Evolutionary conservation across 306 rosid species (phyloP), one percentile per base, ranked within the genome.

Genomic region (Rosa multiflora): DNA sequence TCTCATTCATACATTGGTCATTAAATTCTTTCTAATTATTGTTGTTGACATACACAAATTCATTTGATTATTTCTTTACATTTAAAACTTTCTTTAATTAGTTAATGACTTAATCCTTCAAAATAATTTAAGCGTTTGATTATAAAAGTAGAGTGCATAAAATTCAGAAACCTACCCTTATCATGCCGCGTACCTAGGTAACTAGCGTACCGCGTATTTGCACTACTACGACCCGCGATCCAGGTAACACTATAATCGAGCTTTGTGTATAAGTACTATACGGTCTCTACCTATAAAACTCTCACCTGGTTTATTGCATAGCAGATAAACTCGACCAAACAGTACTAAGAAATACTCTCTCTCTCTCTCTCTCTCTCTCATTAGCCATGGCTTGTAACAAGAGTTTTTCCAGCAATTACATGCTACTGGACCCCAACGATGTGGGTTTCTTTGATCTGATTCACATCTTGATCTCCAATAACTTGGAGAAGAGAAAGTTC

Each of bases 401-500:
- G 58, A 55, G 80, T 7, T 91, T 91, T 42, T 84, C 90, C 12
- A 46, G 83, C 77, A 81, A 74, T 23, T 85, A 88, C 3, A 81
- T 93, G 96, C 23, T 93, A 20, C 46, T 93, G 87, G 88, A 81
- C 12, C 94, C 86, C 0, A 82, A 88, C 67, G 90, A 89, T 4
- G 90, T 92, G 79, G 78, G 78, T 21, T 81, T 88, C 29, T 39
- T 82, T 6, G 96, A 91, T 88, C 83, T 93, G 5, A 0, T 87
- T 59, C 84, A 40, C 56, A 40, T 91, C 6, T 70, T 93, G 21
- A 83, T 52, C 74, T 78, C 89, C 7, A 72, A 83, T 0, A 72
- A 87, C 69, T 42, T 89, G 6, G 82, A 79, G 48, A 49, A 87
- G 6, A 78, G 90, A 13, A 84, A 77, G 48, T 88, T 87, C 18